Evolutionary conservation across 352 stramenopile genomes (phyloP).

Genomic region (Phytophthora melonis): DNA sequence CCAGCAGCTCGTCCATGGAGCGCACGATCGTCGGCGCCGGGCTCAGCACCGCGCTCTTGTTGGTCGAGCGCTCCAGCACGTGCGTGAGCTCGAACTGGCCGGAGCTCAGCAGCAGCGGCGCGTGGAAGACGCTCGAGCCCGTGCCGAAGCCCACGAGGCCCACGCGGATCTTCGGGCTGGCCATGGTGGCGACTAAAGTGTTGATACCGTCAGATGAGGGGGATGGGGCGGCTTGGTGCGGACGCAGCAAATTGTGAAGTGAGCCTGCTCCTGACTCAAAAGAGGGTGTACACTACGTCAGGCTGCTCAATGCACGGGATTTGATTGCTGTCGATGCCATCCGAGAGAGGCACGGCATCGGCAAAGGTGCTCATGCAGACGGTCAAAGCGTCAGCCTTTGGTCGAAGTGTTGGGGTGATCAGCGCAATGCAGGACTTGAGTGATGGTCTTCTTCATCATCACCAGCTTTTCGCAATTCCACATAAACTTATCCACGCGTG

Average conservation of each 20-base stretch:
- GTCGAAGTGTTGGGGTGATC: too few species aligned
- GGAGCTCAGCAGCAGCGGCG: slow-evolving; percentile 69
- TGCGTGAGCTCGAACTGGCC: slow-evolving; percentile 76
- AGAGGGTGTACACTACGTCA: neutral
- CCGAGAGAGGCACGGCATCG: neutral
- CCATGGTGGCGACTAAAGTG: neutral
- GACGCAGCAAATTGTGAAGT: slow-evolving; percentile 30
- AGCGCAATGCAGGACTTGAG: slow-evolving; percentile 2
- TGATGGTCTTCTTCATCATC: slow-evolving; percentile 21
- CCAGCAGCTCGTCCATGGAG: slow-evolving; percentile 76
- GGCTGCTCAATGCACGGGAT: slow-evolving; percentile 5
- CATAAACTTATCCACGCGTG: slow-evolving; percentile 17
- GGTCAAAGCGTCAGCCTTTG: too few species aligned
- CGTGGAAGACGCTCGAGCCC: slow-evolving; percentile 79
- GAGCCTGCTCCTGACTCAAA: slow-evolving; percentile 2
- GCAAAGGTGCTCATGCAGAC: neutral
- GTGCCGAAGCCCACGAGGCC: slow-evolving; percentile 80
- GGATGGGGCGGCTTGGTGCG: slow-evolving; percentile 22
- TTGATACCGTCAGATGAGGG: neutral
- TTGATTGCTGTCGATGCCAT: neutral
- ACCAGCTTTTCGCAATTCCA: neutral
- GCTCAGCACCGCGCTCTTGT: slow-evolving; percentile 60
- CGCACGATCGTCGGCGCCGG: slow-evolving; percentile 68
- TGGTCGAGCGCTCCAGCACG: slow-evolving; percentile 77
- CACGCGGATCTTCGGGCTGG: slow-evolving; percentile 48